Conservation (phyloP, 768 basidiomycete genomes). For the Hericium alpestre region DNA sequence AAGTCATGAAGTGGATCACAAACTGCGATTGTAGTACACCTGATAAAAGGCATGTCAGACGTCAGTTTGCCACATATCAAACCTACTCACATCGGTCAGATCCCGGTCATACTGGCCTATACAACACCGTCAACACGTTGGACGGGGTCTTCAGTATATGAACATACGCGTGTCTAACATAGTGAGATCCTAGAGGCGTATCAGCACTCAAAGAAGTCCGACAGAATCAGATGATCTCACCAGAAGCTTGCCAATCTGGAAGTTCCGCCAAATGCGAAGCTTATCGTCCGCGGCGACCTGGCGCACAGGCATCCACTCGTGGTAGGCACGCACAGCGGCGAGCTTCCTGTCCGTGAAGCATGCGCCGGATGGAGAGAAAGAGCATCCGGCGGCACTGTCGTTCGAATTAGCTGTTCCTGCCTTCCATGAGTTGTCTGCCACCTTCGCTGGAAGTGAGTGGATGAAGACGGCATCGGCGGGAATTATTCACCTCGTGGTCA, state of each 20-base stretch:
- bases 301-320: conserved; percentile 55
- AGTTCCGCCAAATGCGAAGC: conserved; percentile 52
- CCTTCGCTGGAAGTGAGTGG: conserved; percentile 19
- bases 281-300: conserved; percentile 44
- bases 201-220: neutral
- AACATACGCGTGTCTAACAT: conserved; percentile 50
- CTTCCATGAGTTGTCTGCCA: conserved; percentile 49
- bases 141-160: neutral
- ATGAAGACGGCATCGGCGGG: neutral
- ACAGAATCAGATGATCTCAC: conserved; percentile 4
- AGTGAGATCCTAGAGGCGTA: conserved; percentile 30
- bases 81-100: conserved; percentile 38
- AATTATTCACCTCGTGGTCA: conserved; percentile 34
- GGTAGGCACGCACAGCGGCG: conserved; percentile 47
- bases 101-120: conserved; percentile 44
- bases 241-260: conserved; percentile 52
- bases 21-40: conserved; percentile 43
- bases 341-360: conserved; percentile 52
- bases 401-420: conserved; percentile 45
- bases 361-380: conserved; percentile 41
- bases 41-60: conserved; percentile 9
- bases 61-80: neutral
- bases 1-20: conserved; percentile 1
- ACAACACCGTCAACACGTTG: too few species aligned
- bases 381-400: conserved; percentile 38